These are phyloP conservation scores for Pseudogymnoascus sp. DNA, from an alignment of 2,329 filamentous ascomycete genomes.

Conservation along the genomic window DNA sequence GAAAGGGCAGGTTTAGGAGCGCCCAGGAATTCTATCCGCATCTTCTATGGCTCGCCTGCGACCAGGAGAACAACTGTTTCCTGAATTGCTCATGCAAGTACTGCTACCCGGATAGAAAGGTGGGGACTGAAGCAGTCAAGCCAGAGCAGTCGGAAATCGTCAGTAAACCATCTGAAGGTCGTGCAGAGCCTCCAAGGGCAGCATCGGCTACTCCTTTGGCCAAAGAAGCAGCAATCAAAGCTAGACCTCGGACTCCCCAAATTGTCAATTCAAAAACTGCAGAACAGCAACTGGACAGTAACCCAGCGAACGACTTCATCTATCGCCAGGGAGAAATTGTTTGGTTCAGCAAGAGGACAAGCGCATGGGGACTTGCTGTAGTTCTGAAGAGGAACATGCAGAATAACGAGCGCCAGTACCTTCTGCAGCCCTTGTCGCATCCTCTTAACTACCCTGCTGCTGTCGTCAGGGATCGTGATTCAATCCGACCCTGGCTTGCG, in stretches of 20 bases:
- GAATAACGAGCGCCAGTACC: conserved; percentile 31
- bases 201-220: neutral
- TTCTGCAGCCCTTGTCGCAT: conserved; percentile 42
- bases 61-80: conserved; percentile 40
- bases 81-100: conserved; percentile 50
- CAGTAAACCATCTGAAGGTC: neutral
- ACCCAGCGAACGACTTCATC: conserved; percentile 38
- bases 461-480: conserved; percentile 34
- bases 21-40: conserved; percentile 54
- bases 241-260: conserved; percentile 12
- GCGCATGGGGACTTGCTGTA: conserved; percentile 46
- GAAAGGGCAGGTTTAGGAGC: conserved; percentile 49
- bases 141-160: neutral
- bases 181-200: conserved; percentile 3
- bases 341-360: conserved; percentile 42
- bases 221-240: neutral
- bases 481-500: conserved; percentile 48
- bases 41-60: conserved; percentile 47
- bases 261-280: conserved; percentile 28
- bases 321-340: conserved; percentile 47
- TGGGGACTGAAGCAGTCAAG: conserved; percentile 30
- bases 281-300: conserved; percentile 42
- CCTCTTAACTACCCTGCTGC: conserved; percentile 32
- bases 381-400: conserved; percentile 38
- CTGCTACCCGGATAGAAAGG: conserved; percentile 41